A percentile compares a stretch with the other conserved stretches of the same genome.
Conservation (phyloP, 495 filamentous ascomycete genomes). For the Parathielavia appendiculata region DNA sequence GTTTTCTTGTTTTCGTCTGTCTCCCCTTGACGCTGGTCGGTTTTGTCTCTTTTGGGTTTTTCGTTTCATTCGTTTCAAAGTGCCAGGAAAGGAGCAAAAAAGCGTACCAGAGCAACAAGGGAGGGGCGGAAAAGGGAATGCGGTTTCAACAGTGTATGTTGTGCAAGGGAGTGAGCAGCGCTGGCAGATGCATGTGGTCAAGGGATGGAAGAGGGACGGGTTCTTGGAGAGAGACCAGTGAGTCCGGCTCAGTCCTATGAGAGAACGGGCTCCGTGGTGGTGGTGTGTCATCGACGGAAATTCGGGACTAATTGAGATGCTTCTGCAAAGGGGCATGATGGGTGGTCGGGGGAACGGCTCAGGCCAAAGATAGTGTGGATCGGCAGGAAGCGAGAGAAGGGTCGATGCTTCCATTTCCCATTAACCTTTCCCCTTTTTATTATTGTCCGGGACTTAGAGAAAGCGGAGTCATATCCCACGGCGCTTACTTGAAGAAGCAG, state of each 20-base stretch:
- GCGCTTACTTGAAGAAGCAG: neutral
- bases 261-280: neutral
- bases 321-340: neutral
- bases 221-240: neutral
- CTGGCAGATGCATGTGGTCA: neutral
- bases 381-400: neutral
- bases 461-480: neutral
- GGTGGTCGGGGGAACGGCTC: neutral
- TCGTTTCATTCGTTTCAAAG: neutral
- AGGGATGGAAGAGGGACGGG: neutral
- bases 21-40: neutral
- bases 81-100: neutral
- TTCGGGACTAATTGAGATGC: neutral
- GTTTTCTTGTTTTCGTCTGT: neutral
- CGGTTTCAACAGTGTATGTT: too few relatives aligned
- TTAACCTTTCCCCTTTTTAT: neutral
- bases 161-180: neutral
- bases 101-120: neutral
- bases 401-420: neutral
- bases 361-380: neutral
- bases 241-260: neutral
- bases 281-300: slow-evolving; percentile 1
- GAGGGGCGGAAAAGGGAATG: neutral
- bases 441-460: neutral
- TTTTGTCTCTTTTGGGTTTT: neutral